phyloP scores from a whole-genome alignment of 192 early-diverging fungal species.

The Spizellomyces punctatus region DNA sequence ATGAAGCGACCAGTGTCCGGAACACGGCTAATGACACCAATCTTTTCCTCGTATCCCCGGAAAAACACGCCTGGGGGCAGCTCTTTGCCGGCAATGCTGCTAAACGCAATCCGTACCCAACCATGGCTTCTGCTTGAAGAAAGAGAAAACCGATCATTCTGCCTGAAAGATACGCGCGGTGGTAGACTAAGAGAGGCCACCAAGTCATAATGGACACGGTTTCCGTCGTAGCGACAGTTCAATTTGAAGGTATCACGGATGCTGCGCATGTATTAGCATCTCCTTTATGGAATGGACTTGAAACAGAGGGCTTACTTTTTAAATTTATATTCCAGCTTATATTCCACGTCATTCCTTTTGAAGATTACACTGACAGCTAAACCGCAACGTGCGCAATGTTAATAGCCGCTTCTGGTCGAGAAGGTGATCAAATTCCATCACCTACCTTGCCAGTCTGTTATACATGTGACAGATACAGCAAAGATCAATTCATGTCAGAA shows the following conservation, averaged over 20 bases:
- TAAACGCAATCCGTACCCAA: conserved; percentile 6
- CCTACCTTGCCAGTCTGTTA: too few species aligned
- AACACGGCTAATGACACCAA: neutral
- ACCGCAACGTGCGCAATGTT: neutral
- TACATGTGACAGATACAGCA: too few species aligned
- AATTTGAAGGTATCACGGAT: conserved; percentile 17
- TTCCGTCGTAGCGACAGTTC: neutral
- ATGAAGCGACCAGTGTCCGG: conserved; percentile 21
- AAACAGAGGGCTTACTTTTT: conserved; percentile 25
- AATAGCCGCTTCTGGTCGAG: too few species aligned
- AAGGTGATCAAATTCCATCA: too few species aligned
- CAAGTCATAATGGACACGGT: conserved; percentile 2
- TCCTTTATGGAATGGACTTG: neutral
- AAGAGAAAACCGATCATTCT: neutral
- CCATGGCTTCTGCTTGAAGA: neutral
- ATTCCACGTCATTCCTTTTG: neutral
- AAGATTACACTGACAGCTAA: neutral
- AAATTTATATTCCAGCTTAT: conserved; percentile 25
- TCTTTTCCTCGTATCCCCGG: neutral
- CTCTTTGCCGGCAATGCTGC: neutral
- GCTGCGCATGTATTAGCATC: neutral
- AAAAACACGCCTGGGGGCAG: conserved; percentile 15
- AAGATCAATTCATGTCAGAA: too few species aligned
- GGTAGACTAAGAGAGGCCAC: conserved; percentile 20
- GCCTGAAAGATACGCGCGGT: conserved; percentile 9